Conservation (phyloP, 2,329 filamentous ascomycete species). For the Colletotrichum ledebouriae region DNA sequence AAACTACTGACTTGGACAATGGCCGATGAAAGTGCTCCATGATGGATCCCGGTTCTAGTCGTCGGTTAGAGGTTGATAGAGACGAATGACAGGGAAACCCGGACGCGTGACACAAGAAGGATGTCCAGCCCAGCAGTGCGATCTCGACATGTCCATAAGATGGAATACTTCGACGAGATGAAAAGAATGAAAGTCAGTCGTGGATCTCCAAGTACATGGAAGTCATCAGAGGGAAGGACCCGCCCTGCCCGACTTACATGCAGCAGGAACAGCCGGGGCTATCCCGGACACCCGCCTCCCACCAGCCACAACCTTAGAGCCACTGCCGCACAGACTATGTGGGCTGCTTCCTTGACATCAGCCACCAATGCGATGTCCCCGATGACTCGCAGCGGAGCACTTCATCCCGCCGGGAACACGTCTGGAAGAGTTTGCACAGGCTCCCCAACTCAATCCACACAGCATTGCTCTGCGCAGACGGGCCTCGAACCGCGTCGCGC, state of each 20-base stretch:
- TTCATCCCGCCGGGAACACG: slow-evolving; percentile 31
- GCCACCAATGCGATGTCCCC: slow-evolving; percentile 33
- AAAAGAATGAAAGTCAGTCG: neutral
- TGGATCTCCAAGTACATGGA: neutral
- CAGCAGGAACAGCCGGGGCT: slow-evolving; percentile 25
- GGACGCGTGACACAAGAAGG: too few species aligned
- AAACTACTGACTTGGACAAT: neutral
- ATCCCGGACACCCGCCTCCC: neutral
- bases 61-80: too few species aligned
- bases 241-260: slow-evolving; percentile 39
- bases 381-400: slow-evolving; percentile 34
- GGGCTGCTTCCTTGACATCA: neutral
- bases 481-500: slow-evolving; percentile 36
- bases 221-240: neutral
- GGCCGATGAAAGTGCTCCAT: neutral
- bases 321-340: slow-evolving; percentile 17
- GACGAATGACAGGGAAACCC: too few species aligned
- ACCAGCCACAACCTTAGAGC: slow-evolving; percentile 15
- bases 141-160: too few species aligned
- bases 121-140: too few species aligned
- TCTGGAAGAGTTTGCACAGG: slow-evolving; percentile 44
- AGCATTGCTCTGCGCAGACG: slow-evolving; percentile 36
- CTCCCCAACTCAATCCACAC: slow-evolving; percentile 43
- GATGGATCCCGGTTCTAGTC: too few species aligned
- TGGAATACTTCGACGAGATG: neutral